Evolutionary conservation across 768 basidiomycete genomes (phyloP), one percentile per base, ranked within the genome.

Genomic region (Tulasnella sp.): DNA sequence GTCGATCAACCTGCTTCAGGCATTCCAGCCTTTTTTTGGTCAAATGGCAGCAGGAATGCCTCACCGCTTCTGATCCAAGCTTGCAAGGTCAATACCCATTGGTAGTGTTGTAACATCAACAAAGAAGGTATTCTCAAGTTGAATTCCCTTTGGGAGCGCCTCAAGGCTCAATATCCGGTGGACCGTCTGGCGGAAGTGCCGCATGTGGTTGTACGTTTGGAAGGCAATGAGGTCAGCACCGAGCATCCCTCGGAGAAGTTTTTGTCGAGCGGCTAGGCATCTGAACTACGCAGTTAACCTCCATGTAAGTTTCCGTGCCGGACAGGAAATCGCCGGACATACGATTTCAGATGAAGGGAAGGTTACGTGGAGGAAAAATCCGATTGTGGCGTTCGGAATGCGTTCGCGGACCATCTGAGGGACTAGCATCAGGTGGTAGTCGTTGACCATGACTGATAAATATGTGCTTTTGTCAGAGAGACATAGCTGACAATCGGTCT

Each of bases 301-400:
- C 41, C 58, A 11, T 2, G 31, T 69, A n/a, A 46, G 20, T 7
- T 41, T 40, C 34, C 60, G 46, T 12, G 34, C 46, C 20, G 42
- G 2, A 75, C 42, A 46, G 64, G 64, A 14, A 18, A 14, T 69
- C 12, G 9, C 50, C 24, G 20, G 60, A 72, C 46, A 44, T 42
- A 76, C 76, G 22, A 98, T 97, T 86, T 99, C 97, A 34, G 94
- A 96, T 64, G 92, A 93, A 4, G 97, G 97, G 87, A 98, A 98
- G 2, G 97, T 95, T 80, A 97, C 96, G 85, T 98, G 97, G 86
- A 98, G 91, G 89, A 99, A 99, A 90, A 98, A 98, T 3, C 93
- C 95, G 83, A 96, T 94, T 50, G 92, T 91, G 0, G 91, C 91
- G n/a, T 89, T 88, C 85, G 92, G 85, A 85, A 95, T 84, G 84